A percentile compares a stretch with the other conserved stretches of the same genome.
Evolutionary conservation across 805 yeast genomes (phyloP).

Genomic region (Schizosaccharomyces lindneri): DNA sequence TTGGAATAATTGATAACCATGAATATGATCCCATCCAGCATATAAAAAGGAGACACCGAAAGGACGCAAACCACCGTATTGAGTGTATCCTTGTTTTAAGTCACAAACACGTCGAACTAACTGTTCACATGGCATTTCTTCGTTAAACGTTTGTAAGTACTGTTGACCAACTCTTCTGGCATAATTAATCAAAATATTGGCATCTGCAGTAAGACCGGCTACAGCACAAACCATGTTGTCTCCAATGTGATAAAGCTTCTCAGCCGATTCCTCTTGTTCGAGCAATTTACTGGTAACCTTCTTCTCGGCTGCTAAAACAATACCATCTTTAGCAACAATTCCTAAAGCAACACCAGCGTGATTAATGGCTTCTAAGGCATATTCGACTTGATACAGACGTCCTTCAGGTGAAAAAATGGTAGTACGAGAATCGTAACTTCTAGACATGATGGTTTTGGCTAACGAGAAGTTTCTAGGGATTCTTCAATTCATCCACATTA

Average conservation of each 20-base stretch:
- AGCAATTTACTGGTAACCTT: conserved; percentile 78
- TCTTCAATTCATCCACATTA: background rate
- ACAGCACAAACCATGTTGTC: conserved; percentile 66
- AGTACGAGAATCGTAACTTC: conserved; percentile 96
- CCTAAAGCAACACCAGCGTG: conserved; percentile 71
- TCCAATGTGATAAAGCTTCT: conserved; percentile 50
- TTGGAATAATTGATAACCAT: conserved; percentile 76
- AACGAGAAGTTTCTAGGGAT: background rate
- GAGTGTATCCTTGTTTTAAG: conserved; percentile 92
- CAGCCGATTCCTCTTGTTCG: conserved; percentile 84
- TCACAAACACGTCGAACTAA: conserved; percentile 77
- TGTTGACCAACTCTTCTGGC: conserved; percentile 72
- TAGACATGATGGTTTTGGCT: conserved; percentile 22
- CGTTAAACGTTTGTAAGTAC: conserved; percentile 66
- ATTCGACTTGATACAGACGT: conserved; percentile 84
- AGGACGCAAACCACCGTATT: conserved; percentile 95
- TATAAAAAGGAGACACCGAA: conserved; percentile 90
- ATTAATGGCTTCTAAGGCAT: conserved; percentile 76
- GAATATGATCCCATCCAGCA: conserved; percentile 73
- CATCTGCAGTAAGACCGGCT: conserved; percentile 96
- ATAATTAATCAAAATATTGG: conserved; percentile 63
- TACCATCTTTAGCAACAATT: conserved; percentile 55
- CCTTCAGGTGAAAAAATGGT: conserved; percentile 98
- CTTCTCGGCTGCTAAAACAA: conserved; percentile 88
- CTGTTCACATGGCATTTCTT: conserved; percentile 79